phyloP scores from a whole-genome alignment of 1,284 basidiomycete genomes.

The Ganoderma meredithae region DNA sequence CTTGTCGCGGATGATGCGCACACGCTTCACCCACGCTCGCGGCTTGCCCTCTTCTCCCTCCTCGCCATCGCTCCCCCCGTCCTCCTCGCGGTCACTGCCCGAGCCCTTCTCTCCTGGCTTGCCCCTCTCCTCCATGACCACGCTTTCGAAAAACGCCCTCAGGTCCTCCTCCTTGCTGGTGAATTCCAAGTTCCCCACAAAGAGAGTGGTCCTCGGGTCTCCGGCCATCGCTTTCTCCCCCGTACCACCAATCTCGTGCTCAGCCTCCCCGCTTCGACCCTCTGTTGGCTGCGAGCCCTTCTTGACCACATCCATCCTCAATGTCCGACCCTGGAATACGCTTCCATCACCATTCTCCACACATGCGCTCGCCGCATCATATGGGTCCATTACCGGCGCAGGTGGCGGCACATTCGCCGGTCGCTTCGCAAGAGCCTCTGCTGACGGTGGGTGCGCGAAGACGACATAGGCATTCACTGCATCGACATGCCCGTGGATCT shows the following conservation, averaged over 20 bases:
- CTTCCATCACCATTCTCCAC: slow-evolving; percentile 76
- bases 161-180: slow-evolving; percentile 91
- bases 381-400: slow-evolving; percentile 67
- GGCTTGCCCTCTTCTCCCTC: slow-evolving; percentile 40
- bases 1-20: slow-evolving; percentile 90
- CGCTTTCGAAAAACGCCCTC: slow-evolving; percentile 85
- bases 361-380: slow-evolving; percentile 71
- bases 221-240: slow-evolving; percentile 37
- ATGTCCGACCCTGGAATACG: slow-evolving; percentile 75
- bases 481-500: slow-evolving; percentile 78
- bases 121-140: slow-evolving; percentile 82
- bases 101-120: slow-evolving; percentile 42
- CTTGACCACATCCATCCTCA: slow-evolving; percentile 78
- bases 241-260: background rate
- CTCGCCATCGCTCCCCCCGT: slow-evolving; percentile 37
- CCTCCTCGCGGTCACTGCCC: slow-evolving; percentile 35
- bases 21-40: slow-evolving; percentile 79
- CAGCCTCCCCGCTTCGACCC: background rate
- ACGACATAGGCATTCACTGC: slow-evolving; percentile 89
- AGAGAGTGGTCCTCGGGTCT: slow-evolving; percentile 87
- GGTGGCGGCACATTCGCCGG: slow-evolving; percentile 66
- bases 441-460: slow-evolving; percentile 73
- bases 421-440: slow-evolving; percentile 35
- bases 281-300: slow-evolving; percentile 41
- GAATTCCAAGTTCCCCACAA: slow-evolving; percentile 95